phyloP scores from a whole-genome alignment of 352 stramenopile genomes.

The Phytophthora idaei region DNA sequence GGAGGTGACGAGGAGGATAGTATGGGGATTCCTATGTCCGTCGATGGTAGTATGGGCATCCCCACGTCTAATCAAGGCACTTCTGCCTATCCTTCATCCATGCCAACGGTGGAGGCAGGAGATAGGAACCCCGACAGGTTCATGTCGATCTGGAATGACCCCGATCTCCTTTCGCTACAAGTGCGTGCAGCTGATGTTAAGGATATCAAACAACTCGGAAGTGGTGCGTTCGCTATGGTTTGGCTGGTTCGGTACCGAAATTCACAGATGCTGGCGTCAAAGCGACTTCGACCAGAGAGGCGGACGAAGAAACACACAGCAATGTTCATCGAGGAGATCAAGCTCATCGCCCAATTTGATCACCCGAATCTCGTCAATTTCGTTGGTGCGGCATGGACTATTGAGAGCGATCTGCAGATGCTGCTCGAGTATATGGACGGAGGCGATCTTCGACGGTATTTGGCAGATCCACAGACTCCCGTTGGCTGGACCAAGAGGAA shows the following conservation, averaged over 20 bases:
- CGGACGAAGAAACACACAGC: conserved; percentile 21
- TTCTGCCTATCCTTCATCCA: conserved; percentile 2
- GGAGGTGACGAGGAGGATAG: conserved; percentile 11
- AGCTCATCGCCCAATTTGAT: neutral
- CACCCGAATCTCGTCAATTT: neutral
- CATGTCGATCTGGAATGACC: conserved; percentile 22
- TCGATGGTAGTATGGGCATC: conserved; percentile 21
- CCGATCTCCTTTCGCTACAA: conserved; percentile 26
- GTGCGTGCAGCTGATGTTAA: conserved; percentile 29
- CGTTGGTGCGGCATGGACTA: neutral
- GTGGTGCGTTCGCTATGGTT: conserved; percentile 31
- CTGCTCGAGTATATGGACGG: neutral
- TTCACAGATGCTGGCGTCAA: conserved; percentile 33
- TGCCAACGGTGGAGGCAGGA: neutral
- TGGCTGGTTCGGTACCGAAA: conserved; percentile 29
- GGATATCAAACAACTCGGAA: conserved; percentile 32
- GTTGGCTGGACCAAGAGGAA: conserved; percentile 3
- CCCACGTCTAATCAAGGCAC: conserved; percentile 15
- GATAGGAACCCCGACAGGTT: neutral
- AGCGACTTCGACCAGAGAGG: conserved; percentile 26
- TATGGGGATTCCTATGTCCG: conserved; percentile 25
- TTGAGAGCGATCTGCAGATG: neutral
- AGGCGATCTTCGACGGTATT: neutral
- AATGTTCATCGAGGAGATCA: neutral
- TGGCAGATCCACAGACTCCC: neutral